Evolutionary conservation across 2,329 filamentous ascomycete species (phyloP), one percentile per base, ranked within the genome.

Genomic region (Neofusicoccum parvum): DNA sequence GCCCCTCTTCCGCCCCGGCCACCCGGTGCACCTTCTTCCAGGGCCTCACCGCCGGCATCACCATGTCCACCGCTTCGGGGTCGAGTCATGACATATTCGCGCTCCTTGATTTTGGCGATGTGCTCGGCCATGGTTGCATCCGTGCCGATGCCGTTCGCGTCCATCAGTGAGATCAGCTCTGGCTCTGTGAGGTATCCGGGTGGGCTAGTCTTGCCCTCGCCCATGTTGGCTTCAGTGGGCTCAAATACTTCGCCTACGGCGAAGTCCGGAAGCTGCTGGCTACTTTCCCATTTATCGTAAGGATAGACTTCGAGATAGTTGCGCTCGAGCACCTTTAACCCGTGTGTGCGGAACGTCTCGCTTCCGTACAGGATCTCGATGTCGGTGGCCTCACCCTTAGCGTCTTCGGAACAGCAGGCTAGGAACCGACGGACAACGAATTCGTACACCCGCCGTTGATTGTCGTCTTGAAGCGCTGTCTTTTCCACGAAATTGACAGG

Each of bases 51-150:
- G 41, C 78, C 71, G 70, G 39, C 77, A 75, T 68, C 73, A 36
- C 68, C 74, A 59, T 70, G 72, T 36, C 73, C 75, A 48, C 75
- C 71, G 17, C 73, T 77, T 67, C 79, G 84, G 73, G 83, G 74
- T 79, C 87, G 74, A 74, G 90, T 89, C 65, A 88, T 87, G 58
- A 93, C 94, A 73, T 99, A 99, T 71, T 94, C 85, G 67, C 95
- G 85, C 66, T 94, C 88, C 77, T 98, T 93, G 72, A 99, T 96
- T 78, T 94, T 99, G 66, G 92, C 88, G 72, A 99, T 99, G 75
- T 99, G 95, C 72, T 99, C 95, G 0, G 95, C 95, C 95, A 99
- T 99, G 1, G 95, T 99, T 6, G 95, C 95, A 80, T 99, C 95
- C 10, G 95, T 99, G 12, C 95, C 95, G 69, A 99, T 99, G 2